A percentile compares a stretch with the other conserved stretches of the same genome.
These are phyloP conservation scores for Dissoconium aciculare DNA, from an alignment of 2,329 filamentous ascomycete genomes.

Conservation along the genomic window DNA sequence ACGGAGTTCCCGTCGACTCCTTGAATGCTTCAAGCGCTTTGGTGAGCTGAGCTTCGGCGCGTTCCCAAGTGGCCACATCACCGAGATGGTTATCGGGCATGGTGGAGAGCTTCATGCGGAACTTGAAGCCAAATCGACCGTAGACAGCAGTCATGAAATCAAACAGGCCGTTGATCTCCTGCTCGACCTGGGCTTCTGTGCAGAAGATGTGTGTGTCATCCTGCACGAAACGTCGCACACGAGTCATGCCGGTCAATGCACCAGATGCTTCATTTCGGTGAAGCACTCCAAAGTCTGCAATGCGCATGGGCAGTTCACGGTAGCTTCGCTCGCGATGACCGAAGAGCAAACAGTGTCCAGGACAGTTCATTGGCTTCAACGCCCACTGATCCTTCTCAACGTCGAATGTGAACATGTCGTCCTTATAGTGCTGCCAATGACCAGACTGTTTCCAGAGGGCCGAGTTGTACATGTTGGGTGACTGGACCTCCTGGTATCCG, in stretches of 20 bases:
- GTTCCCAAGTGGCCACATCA: conserved; percentile 73
- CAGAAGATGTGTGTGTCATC: conserved; percentile 97
- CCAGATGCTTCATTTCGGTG: conserved; percentile 94
- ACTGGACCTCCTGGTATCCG: conserved; percentile 87
- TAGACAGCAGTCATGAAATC: conserved; percentile 73
- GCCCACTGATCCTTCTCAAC: conserved; percentile 74
- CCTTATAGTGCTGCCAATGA: conserved; percentile 85
- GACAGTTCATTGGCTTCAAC: conserved; percentile 97
- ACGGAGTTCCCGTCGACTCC: conserved; percentile 46
- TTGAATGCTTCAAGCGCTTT: conserved; percentile 67
- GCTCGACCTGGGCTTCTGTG: conserved; percentile 58
- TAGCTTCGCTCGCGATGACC: conserved; percentile 72
- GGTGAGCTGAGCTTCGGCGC: conserved; percentile 67
- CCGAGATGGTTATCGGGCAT: conserved; percentile 80
- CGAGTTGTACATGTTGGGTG: conserved; percentile 92
- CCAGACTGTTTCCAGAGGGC: conserved; percentile 88
- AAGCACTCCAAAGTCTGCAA: conserved; percentile 90
- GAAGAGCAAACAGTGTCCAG: conserved; percentile 83
- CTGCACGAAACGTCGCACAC: conserved; percentile 87
- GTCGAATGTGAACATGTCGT: conserved; percentile 86
- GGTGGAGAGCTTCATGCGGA: conserved; percentile 90
- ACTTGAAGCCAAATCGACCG: conserved; percentile 71
- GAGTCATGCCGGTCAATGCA: conserved; percentile 75
- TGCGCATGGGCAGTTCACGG: conserved; percentile 74
- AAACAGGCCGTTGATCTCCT: conserved; percentile 69